These are phyloP conservation scores for Monilinia aucupariae DNA, from an alignment of 2,329 filamentous ascomycete genomes.

Conservation along the genomic window DNA sequence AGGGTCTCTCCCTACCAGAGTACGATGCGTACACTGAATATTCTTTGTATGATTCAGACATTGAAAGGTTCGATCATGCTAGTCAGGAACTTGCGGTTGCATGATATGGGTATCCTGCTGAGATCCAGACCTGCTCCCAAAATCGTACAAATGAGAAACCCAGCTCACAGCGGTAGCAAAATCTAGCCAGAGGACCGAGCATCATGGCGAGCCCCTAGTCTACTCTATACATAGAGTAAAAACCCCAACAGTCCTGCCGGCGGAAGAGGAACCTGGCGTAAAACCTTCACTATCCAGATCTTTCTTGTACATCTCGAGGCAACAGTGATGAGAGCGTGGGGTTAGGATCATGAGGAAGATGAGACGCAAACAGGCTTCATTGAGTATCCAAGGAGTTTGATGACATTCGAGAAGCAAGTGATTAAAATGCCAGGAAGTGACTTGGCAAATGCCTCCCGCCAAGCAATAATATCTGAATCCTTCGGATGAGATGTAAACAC, in stretches of 20 bases:
- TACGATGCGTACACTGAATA: neutral
- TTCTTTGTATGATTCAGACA: neutral
- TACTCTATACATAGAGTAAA: neutral
- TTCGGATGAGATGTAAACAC: neutral
- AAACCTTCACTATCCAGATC: neutral
- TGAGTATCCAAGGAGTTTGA: neutral
- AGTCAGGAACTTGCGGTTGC: neutral
- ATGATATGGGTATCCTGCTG: neutral
- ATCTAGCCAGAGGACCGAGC: neutral
- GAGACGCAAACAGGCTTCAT: neutral
- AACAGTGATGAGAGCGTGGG: neutral
- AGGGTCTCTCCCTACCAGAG: neutral
- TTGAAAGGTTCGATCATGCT: neutral
- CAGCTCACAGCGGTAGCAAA: neutral
- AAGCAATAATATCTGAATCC: too few species aligned
- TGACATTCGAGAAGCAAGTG: neutral
- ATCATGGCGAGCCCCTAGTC: neutral
- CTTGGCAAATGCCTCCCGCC: neutral
- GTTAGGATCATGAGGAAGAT: neutral
- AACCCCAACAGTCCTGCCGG: neutral
- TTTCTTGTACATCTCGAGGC: neutral
- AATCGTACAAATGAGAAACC: neutral
- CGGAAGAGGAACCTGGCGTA: neutral
- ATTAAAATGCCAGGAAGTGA: too few species aligned
- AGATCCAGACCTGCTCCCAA: neutral